Evolutionary conservation across 192 early-diverging fungal genomes (phyloP).

Genomic region (Spinellus fusiger): DNA sequence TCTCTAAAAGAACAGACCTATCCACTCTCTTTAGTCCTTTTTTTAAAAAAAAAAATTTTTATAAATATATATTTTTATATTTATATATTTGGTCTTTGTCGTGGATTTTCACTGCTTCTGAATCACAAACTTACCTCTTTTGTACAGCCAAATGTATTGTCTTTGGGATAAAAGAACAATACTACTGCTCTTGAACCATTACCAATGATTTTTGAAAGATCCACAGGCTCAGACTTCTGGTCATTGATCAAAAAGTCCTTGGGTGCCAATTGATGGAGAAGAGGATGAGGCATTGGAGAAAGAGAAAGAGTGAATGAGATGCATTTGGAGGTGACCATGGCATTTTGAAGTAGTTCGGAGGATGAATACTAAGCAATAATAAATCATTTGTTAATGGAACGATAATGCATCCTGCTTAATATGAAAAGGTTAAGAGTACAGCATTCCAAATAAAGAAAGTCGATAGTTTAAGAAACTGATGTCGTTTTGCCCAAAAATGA

Average conservation of each 20-base stretch:
- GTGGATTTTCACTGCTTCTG: too few relatives aligned
- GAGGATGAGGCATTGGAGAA: conserved; percentile 12
- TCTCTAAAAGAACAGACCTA: conserved; percentile 38
- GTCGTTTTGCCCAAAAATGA: too few relatives aligned
- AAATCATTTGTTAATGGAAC: too few relatives aligned
- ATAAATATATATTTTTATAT: neutral
- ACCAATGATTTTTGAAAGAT: conserved; percentile 25
- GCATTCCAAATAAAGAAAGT: too few relatives aligned
- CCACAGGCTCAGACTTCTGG: conserved; percentile 24
- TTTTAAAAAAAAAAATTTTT: neutral
- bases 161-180: conserved; percentile 39
- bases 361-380: neutral
- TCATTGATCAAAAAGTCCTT: conserved; percentile 23
- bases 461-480: too few relatives aligned
- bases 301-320: neutral
- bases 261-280: conserved; percentile 29
- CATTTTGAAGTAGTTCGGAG: neutral
- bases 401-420: too few relatives aligned
- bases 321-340: neutral
- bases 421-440: too few relatives aligned
- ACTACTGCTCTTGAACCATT: conserved; percentile 11
- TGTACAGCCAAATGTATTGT: conserved; percentile 29
- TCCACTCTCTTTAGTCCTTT: neutral
- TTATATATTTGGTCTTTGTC: neutral
- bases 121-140: conserved; percentile 21